Evolutionary conservation across 345 rosid genomes (phyloP), one percentile per base, ranked within the genome.

Genomic region (Hibiscus tridactylites): DNA sequence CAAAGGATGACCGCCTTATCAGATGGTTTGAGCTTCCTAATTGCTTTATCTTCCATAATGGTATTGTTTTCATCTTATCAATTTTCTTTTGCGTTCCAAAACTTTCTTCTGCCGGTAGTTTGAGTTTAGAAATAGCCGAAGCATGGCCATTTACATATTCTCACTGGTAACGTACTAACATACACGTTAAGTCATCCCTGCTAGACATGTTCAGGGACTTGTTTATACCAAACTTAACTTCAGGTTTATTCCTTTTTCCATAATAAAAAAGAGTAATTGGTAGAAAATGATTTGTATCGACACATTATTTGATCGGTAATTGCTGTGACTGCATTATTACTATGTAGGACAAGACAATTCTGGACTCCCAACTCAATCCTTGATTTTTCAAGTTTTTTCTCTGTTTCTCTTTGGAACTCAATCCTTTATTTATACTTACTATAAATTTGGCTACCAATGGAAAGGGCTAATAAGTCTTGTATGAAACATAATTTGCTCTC

Each of bases 1-100:
- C 93, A 13, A 91, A 88, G 81, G 87, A 92, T 76, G 97, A 92
- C 57, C 83, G 77, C 65, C 79, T 77, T 74, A 91, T 95, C 80
- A 84, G 87, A 86, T 92, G 97, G 99, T 95, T 95, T 77, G 97
- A 95, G 90, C 97, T 95, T 79, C 97, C 99, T 72, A 91, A 92
- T 77, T 95, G 97, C 84, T 90, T 85, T 80, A 95, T 92, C 74
- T 90, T 91, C 82, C 99, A 95, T 74, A 91, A 89, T 70, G 99
- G 97, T 95, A 61, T 24, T 85, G 64, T 57, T 72, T 50, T 24
- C 53, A 5, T 72, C 12, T 62, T 71, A 15, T 44, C 10, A 7
- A 12, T 44, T 1, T 57, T 39, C 17, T 52, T 16, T 42, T 70
- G 17, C 24, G 6, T 1, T 17, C 46, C 46, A 12, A 37, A 54